Conservation (phyloP, 139 green algal genomes). For the Mesostigma viride region DNA sequence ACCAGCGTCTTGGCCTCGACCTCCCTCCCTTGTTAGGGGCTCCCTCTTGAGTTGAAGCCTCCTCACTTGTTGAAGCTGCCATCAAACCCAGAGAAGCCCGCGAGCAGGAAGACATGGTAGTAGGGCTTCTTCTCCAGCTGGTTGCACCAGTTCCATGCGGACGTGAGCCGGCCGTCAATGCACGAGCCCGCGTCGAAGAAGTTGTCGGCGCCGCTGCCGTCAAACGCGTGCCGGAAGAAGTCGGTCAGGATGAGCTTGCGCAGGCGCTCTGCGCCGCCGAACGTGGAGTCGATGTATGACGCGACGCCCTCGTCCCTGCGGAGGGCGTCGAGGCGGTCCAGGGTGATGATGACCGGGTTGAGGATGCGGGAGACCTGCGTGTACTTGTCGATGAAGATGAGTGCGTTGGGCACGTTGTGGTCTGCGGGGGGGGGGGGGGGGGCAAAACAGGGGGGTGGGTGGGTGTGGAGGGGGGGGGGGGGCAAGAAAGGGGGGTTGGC, state of each 20-base stretch:
- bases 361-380: slow-evolving; percentile 85
- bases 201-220: slow-evolving; percentile 78
- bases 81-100: too few species aligned
- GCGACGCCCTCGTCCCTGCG: slow-evolving; percentile 22
- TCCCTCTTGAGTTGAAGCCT: too few species aligned
- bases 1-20: too few species aligned
- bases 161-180: slow-evolving; percentile 81
- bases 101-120: slow-evolving; percentile 67
- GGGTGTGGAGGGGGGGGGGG: too few species aligned
- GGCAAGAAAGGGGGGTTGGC: too few species aligned
- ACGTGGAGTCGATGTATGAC: slow-evolving; percentile 40
- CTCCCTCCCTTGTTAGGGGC: too few species aligned
- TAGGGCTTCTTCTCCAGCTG: slow-evolving; percentile 78
- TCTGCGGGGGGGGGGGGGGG: slow-evolving; percentile 91
- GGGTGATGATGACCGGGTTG: slow-evolving; percentile 71
- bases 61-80: too few species aligned
- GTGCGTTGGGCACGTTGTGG: slow-evolving; percentile 87
- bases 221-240: slow-evolving; percentile 90
- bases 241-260: slow-evolving; percentile 64
- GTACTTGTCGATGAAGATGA: slow-evolving; percentile 97
- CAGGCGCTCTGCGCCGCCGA: slow-evolving; percentile 50
- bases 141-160: slow-evolving; percentile 79
- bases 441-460: too few species aligned
- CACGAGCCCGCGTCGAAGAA: slow-evolving; percentile 85
- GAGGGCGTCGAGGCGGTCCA: slow-evolving; percentile 54